Base-by-base conservation (phyloP, 2,329 filamentous ascomycete species). In the Eutypa lata region DNA sequence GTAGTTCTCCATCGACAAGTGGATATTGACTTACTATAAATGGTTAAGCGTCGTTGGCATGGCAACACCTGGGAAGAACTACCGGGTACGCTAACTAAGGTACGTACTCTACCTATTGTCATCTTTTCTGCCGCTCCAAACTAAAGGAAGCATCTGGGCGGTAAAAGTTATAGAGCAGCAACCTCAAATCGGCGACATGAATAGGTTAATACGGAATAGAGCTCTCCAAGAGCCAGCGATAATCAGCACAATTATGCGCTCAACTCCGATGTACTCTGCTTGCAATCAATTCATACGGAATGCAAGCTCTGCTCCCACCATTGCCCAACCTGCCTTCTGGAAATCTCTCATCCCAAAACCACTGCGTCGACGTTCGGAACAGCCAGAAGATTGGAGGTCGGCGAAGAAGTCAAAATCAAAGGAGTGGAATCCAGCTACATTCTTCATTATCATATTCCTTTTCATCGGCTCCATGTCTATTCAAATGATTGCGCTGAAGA, bases 381-480 rank as follows among this genome's bases (percentile, higher is more conserved):
- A 67, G 63, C 44, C 62, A 71, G 56, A 56, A 24, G 53, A 61
- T 33, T 60, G 59, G 57, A 58, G 62, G 18, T 51, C 50, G 16
- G 63, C 57, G 42, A 73, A 73, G 63, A 70, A 73, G 33, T 63
- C 69, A 22, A 81, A 78, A 58, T 73, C 79, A 16, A 87, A 82
- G 65, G 82, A 84, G 61, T 90, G 87, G 86, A 93, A 93, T 61
- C 89, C 90, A 2, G 88, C 88, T 19, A 91, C 87, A 0, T 93
- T 91, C 65, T 94, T 87, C 69, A 90, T 93, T 61, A 76, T 86
- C 62, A 90, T 93, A 57, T 91, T 91, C 65, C 76, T 91, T 40
- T 80, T 97, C 57, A 93, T 97, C 58, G 95, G 95, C 3, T 96
- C 91, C 56, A 96, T 97, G 79, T 90, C 93, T 14, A 97, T 99